Base-by-base conservation (phyloP, 805 yeast species). In the Soucietia sequanensis region DNA sequence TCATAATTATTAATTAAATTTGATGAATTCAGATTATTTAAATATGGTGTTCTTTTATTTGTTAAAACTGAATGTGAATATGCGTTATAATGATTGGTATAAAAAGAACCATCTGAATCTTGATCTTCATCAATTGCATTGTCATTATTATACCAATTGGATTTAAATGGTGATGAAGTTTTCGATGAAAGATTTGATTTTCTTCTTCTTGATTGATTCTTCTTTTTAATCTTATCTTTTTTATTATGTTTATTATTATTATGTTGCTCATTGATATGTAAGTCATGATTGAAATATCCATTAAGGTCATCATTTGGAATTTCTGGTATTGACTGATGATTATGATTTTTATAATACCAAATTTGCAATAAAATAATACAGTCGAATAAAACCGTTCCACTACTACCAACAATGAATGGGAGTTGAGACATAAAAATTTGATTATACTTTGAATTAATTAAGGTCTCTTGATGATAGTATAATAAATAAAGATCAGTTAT, bases 381-480 rank as follows among this genome's bases (percentile, higher is more conserved):
- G 43, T 66, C 72, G 57, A 90, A 88, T 3, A 79, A 45, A 13
- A 89, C 73, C 0, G 97, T 89, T 6, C 97, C 96, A 0, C 87
- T 75, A 44, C 93, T 81, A 1, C 97, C 96, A 17, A 88, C 50
- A 21, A 91, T 69, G 52, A 81, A 90, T 0, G 97, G 96, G 34
- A 87, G 54, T 49, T 89, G 95, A 30, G 77, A 80, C 44, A 64
- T 44, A 18, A 88, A 58, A 51, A 84, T 90, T 6, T 45, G 61
- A 35, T 44, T 46, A 18, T 38, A 5, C 45, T 62, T 65, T 26
- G 67, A 60, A 18, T 32, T 39, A 6, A 41, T 47, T 22, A 42
- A 37, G 12, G 31, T 30, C 18, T 41, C 48, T 15, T 43, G 45
- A 19, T 38, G 38, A 20, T 43, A 30, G 6, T 43, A 39, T 18